phyloP scores from a whole-genome alignment of 2,329 filamentous ascomycete species.

The Phialophora macrospora region DNA sequence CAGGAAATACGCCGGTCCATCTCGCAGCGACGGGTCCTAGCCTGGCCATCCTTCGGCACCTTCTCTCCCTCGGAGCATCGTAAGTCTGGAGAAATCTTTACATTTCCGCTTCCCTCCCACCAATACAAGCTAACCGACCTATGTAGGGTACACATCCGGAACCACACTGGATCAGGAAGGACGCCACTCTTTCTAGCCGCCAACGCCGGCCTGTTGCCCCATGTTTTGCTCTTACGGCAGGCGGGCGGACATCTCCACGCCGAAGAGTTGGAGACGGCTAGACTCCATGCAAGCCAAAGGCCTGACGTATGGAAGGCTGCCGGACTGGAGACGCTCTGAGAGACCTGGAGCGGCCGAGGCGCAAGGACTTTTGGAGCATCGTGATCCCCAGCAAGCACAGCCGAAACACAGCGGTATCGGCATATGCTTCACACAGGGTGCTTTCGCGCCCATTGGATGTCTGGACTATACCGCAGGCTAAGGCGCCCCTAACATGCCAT shows the following conservation, averaged over 20 bases:
- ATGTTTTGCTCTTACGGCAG: constrained; percentile 59
- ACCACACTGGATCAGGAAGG: constrained; percentile 56
- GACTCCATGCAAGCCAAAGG: constrained; percentile 52
- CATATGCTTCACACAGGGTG: constrained; percentile 21
- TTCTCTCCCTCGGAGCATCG: constrained; percentile 54
- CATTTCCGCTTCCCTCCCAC: not conserved
- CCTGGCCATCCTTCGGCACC: constrained; percentile 60
- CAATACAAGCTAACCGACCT: constrained; percentile 1
- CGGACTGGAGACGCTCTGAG: constrained; percentile 44
- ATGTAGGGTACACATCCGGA: constrained; percentile 59
- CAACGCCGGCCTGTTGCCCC: constrained; percentile 59
- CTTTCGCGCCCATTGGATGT: constrained; percentile 10
- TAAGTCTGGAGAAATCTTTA: constrained; percentile 15
- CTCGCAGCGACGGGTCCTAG: constrained; percentile 63
- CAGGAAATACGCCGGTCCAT: constrained; percentile 73
- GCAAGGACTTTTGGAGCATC: not conserved
- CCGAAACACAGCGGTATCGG: constrained; percentile 14
- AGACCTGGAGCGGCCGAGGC: not conserved
- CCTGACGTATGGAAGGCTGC: constrained; percentile 52
- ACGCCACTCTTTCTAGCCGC: constrained; percentile 66
- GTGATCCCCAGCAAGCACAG: not conserved
- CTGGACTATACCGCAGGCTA: not conserved
- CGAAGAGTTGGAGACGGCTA: constrained; percentile 60
- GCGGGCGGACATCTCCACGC: constrained; percentile 65
- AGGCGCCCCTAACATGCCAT: constrained; percentile 3